A percentile compares a stretch with the other conserved stretches of the same genome.
phyloP scores from a whole-genome alignment of 106 monocot species.

The Hemerocallis citrina region DNA sequence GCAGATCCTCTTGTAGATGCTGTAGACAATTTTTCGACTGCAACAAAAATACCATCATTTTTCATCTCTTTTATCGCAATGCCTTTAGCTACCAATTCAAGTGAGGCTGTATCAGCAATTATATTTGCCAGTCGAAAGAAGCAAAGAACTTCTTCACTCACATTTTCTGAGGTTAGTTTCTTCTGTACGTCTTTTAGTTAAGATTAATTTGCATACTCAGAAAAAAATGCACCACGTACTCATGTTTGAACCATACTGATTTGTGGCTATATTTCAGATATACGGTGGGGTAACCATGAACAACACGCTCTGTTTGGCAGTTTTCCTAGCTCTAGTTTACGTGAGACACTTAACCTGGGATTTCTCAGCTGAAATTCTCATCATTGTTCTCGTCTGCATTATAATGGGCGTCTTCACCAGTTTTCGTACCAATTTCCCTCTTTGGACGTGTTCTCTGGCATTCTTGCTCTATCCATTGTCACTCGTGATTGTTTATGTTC shows the following conservation, averaged over 20 bases:
- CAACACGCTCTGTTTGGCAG: slow-evolving; percentile 86
- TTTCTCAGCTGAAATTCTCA: slow-evolving; percentile 76
- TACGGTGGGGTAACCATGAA: slow-evolving; percentile 97
- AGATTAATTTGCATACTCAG: not conserved
- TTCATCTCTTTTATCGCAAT: slow-evolving; percentile 79
- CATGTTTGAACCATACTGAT: too few species aligned
- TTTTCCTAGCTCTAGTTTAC: slow-evolving; percentile 75
- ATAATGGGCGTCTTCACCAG: slow-evolving; percentile 83
- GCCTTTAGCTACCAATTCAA: slow-evolving; percentile 78
- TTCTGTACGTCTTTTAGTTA: not conserved
- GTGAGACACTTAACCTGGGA: slow-evolving; percentile 60
- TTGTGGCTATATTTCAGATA: slow-evolving; percentile 35
- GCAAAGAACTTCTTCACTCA: slow-evolving; percentile 57
- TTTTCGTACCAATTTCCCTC: slow-evolving; percentile 75
- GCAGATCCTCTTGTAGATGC: slow-evolving; percentile 78
- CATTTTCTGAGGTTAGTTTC: slow-evolving; percentile 67
- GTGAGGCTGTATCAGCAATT: slow-evolving; percentile 72
- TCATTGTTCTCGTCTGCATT: slow-evolving; percentile 70
- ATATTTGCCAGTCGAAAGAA: slow-evolving; percentile 73
- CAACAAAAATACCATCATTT: slow-evolving; percentile 68
- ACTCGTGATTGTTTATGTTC: slow-evolving; percentile 64
- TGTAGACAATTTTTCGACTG: slow-evolving; percentile 65
- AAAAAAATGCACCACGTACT: too few species aligned
- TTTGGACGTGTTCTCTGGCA: slow-evolving; percentile 77
- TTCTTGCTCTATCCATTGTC: slow-evolving; percentile 62